Base-by-base conservation (phyloP, 2,329 filamentous ascomycete species). In the Fusarium nelsonii region DNA sequence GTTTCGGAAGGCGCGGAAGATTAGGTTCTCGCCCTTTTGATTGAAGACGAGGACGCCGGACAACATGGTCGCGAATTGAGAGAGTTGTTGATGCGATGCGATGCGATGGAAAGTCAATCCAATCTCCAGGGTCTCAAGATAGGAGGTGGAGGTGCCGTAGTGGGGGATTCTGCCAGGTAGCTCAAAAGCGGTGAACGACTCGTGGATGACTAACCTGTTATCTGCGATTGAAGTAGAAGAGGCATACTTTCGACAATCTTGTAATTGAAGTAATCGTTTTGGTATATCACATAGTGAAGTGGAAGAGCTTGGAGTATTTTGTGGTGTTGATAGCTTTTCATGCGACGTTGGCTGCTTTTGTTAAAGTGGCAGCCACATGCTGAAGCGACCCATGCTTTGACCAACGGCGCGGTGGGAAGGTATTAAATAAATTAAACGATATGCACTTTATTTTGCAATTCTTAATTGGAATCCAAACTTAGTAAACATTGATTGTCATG, bases 11-110 rank as follows among this genome's bases (percentile, higher is more conserved):
- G 96, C 94, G 78, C 96, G 93, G 85, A 99, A 97, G 81, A 99
- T 99, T 78, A 99, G 92, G 82, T 99, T 97, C 85, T 99, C 96
- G 83, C 96, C 96, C 84, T 99, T 99, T 81, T 99, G 96, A 75
- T 99, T 99, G 87, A 99, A 99, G 74, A 99, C 91, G 73, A 99
- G 90, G 77, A 99, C 95, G 63, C 96, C 96, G 74, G 95, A 98
- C 74, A 99, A 86, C 97, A 99, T 99, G 69, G 76, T 90, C 83
- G 71, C 74, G 73, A 71, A 57, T 53, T 49, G 56, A 63, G 28
- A 59, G 58, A 39, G n/a, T 45, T 48, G 71, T 44, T 48, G 30
- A 36, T 28, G 45, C 52, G 16, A 45, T 28, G 45, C 52, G 16
- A 45, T 53, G 33, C 61, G 61, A 58, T 48, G 44, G 52, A 51